Conservation (phyloP, 768 basidiomycete species). For the Lentinula lateritia region DNA sequence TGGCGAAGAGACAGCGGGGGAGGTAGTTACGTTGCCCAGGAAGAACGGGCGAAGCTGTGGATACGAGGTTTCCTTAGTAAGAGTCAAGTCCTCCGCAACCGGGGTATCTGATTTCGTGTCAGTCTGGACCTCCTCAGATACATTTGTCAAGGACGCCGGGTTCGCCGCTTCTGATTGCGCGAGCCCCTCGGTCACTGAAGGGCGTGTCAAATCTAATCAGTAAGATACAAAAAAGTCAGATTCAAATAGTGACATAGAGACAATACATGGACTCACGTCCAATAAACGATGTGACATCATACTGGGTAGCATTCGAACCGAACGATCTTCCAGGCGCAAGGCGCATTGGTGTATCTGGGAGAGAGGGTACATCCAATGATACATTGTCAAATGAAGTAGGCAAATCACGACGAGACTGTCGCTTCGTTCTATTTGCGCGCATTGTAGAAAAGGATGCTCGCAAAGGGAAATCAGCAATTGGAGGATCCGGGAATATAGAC, state of each 20-base stretch:
- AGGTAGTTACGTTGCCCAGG: conserved; percentile 23
- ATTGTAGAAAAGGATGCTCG: not conserved
- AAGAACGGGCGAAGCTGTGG: conserved; percentile 26
- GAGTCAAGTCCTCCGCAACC: conserved; percentile 6
- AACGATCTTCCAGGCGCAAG: conserved; percentile 13
- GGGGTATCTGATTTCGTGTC: conserved; percentile 11
- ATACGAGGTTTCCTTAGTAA: conserved; percentile 5
- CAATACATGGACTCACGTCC: conserved; percentile 27
- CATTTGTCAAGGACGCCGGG: conserved; percentile 9
- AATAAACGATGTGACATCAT: conserved; percentile 75
- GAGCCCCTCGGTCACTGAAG: not conserved
- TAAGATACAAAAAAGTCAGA: not conserved
- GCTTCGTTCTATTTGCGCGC: not conserved
- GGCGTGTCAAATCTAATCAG: not conserved
- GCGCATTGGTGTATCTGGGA: conserved; percentile 8
- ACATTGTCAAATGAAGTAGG: not conserved
- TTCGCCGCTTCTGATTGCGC: conserved; percentile 16
- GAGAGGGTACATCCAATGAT: conserved; percentile 4
- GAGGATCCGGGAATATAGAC: conserved; percentile 66
- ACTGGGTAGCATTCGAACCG: conserved; percentile 48
- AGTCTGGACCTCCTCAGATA: conserved; percentile 9
- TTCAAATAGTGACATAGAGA: not conserved
- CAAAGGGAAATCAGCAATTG: conserved; percentile 21
- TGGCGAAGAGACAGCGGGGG: conserved; percentile 17
- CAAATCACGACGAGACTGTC: not conserved